These are phyloP conservation scores for Irpex sp. DNA, from an alignment of 1,284 basidiomycete species.

Conservation along the genomic window DNA sequence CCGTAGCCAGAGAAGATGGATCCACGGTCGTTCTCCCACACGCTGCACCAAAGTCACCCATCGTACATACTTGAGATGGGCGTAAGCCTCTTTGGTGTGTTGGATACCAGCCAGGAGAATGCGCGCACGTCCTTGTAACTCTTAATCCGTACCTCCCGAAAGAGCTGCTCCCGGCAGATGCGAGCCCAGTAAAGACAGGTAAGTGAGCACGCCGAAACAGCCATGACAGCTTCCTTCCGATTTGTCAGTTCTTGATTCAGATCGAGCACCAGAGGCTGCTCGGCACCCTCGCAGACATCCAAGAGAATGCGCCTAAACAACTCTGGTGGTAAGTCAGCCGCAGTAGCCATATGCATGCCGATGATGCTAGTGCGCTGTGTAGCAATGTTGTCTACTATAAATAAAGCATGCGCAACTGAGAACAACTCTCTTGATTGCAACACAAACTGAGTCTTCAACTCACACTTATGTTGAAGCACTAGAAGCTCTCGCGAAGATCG, in stretches of 20 bases:
- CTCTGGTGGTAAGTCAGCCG: background rate
- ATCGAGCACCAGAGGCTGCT: background rate
- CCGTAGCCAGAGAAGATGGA: background rate
- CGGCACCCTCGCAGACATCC: background rate
- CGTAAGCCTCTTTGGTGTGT: background rate
- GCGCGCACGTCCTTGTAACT: background rate
- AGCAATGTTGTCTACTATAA: too few species aligned
- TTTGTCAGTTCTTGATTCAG: background rate
- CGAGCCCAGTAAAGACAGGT: background rate
- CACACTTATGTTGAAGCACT: too few species aligned
- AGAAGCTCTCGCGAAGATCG: too few species aligned
- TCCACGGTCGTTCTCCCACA: background rate
- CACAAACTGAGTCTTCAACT: too few species aligned
- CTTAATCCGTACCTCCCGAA: background rate
- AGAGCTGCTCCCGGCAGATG: background rate
- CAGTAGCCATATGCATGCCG: background rate
- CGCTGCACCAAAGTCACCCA: background rate
- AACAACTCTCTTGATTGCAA: too few species aligned
- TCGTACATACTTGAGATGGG: background rate
- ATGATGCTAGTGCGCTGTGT: too few species aligned
- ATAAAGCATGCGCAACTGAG: too few species aligned
- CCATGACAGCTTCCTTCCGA: background rate
- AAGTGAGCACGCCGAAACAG: background rate
- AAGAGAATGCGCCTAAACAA: background rate
- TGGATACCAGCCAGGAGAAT: background rate